These are phyloP conservation scores for Pleurotus giganteus DNA, from an alignment of 768 basidiomycete species.

Conservation along the genomic window DNA sequence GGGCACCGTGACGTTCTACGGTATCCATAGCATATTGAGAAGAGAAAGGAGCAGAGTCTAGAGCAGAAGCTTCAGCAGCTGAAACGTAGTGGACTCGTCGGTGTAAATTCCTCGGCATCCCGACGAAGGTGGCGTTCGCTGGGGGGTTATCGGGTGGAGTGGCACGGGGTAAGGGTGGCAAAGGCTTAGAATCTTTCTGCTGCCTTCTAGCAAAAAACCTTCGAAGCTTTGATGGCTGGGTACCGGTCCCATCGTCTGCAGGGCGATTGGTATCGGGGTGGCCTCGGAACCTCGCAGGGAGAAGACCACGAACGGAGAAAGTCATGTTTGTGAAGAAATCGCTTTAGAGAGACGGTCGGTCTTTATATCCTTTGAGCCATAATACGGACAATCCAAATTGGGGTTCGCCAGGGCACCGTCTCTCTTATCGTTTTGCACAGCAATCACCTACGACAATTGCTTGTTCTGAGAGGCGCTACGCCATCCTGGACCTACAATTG, in stretches of 20 bases:
- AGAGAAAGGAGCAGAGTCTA: too few species aligned
- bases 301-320: background rate
- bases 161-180: too few species aligned
- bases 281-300: background rate
- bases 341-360: background rate
- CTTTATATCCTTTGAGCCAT: background rate
- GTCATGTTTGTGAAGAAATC: background rate
- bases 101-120: too few species aligned
- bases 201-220: background rate
- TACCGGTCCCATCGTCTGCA: background rate
- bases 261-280: background rate
- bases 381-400: conserved; percentile 1
- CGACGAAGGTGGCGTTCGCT: too few species aligned
- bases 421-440: background rate
- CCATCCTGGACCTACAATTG: too few species aligned
- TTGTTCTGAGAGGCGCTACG: too few species aligned
- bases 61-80: too few species aligned
- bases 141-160: too few species aligned
- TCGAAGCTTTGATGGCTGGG: background rate
- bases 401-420: background rate
- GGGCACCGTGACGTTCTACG: too few species aligned
- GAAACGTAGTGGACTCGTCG: too few species aligned
- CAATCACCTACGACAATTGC: background rate
- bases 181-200: background rate
- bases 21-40: too few species aligned